Evolutionary conservation across 352 stramenopile genomes (phyloP), one percentile per base, ranked within the genome.

Genomic region (Phytophthora rubi): DNA sequence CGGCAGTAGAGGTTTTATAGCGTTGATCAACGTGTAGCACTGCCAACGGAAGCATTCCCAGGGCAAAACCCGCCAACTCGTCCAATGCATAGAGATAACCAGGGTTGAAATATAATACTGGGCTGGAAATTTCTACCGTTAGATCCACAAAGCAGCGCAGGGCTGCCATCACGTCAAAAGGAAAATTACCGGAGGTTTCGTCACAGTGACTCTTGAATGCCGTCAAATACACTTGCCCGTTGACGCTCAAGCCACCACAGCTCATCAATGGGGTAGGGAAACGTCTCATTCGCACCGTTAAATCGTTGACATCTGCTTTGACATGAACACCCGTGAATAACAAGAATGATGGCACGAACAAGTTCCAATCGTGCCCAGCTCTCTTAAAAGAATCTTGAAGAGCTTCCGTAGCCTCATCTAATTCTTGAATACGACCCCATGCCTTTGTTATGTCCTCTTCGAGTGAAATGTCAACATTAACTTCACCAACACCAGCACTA

Each of bases 51-150:
- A 91, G 26, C 7, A 88, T 53, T 0, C 37, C 53, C 32, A 80
- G 54, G 10, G 60, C 68, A 3, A 88, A 66, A 0, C 53, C 56
- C 1, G 68, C 66, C 9, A 94, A 59, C 44, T 93, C 85, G 55
- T 82, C 48, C 30, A 94, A 53, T 0, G 78, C 81, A 51, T 85
- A 80, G 10, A 88, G 35, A 53, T 92, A 90, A 1, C 74, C 70
- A 37, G 85, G 85, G 23, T 71, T 77, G 53, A 91, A 94, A 47
- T 79, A 89, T 18, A 79, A 32, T 12, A 83, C 70, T 21, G 84
- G 75, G 16, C 54, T 62, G 2, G 48, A 68, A 10, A 90, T 33
- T 13, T 65, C 42, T 6, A 90, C 52, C 4, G 62, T 54, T 0
- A 94, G 33, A 47, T 92, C 71, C 7, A 77, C 16, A 48, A 83